Conservation (phyloP, 345 rosid species). For the Eucalyptus paniculata region DNA sequence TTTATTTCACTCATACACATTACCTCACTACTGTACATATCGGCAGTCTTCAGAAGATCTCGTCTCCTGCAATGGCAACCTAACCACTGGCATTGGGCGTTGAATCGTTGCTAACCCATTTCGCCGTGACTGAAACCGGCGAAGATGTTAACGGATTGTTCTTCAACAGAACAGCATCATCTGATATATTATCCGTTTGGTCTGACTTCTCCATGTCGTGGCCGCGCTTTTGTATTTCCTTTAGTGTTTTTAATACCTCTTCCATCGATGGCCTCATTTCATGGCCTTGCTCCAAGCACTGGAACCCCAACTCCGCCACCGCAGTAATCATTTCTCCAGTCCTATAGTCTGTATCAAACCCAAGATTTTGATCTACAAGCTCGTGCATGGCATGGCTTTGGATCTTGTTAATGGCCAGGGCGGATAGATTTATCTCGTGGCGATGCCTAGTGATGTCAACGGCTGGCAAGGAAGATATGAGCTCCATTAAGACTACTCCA, state of each 20-base stretch:
- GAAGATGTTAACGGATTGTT: slow-evolving; percentile 13
- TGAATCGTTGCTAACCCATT: slow-evolving; percentile 38
- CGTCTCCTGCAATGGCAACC: neutral
- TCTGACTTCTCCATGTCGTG: slow-evolving; percentile 3
- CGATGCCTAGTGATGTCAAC: slow-evolving; percentile 79
- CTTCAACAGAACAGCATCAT: slow-evolving; percentile 31
- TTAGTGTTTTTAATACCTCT: slow-evolving; percentile 30
- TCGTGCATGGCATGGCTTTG: slow-evolving; percentile 42
- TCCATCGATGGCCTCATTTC: slow-evolving; percentile 70
- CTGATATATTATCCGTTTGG: slow-evolving; percentile 8
- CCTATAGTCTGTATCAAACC: slow-evolving; percentile 44
- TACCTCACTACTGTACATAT: neutral
- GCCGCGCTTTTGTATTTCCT: slow-evolving; percentile 18
- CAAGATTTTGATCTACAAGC: slow-evolving; percentile 62
- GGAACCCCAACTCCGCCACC: slow-evolving; percentile 83
- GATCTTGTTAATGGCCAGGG: slow-evolving; percentile 73
- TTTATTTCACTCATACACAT: neutral
- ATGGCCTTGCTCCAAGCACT: slow-evolving; percentile 55
- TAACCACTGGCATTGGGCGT: slow-evolving; percentile 11
- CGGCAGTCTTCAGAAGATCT: neutral
- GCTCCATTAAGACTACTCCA: slow-evolving; percentile 56
- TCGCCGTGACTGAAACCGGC: slow-evolving; percentile 38
- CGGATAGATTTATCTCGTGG: slow-evolving; percentile 70
- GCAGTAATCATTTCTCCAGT: slow-evolving; percentile 34
- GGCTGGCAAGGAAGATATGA: slow-evolving; percentile 74